Percentiles rank a stretch among this genome's conserved stretches.
Conservation (phyloP, 2,329 filamentous ascomycete species). For the Septoria petroselini region DNA sequence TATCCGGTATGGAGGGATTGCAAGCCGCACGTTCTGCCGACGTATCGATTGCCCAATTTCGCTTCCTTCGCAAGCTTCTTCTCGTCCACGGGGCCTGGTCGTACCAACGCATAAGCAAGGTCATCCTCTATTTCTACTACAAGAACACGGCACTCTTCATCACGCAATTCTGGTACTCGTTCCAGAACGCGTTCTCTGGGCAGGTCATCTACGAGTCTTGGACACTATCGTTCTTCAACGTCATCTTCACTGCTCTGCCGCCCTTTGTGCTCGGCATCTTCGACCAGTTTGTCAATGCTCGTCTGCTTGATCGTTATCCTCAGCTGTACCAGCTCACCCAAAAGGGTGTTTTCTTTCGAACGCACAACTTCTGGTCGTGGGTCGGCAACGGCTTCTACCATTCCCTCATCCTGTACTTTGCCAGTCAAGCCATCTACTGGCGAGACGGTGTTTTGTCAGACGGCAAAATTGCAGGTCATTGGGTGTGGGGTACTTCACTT, state of each 20-base stretch:
- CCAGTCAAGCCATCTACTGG: constrained; percentile 75
- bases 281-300: constrained; percentile 94
- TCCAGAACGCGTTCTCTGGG: constrained; percentile 97
- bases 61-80: constrained; percentile 87
- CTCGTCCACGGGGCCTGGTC: constrained; percentile 97
- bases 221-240: constrained; percentile 99
- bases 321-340: constrained; percentile 93
- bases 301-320: constrained; percentile 89
- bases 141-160: constrained; percentile 99
- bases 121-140: constrained; percentile 98
- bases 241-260: constrained; percentile 92
- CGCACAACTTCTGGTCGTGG: constrained; percentile 91
- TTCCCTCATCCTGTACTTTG: constrained; percentile 87
- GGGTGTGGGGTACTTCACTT: constrained; percentile 95
- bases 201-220: constrained; percentile 99
- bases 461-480: constrained; percentile 83
- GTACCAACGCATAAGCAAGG: constrained; percentile 94
- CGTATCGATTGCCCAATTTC: constrained; percentile 93
- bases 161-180: constrained; percentile 95
- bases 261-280: constrained; percentile 94
- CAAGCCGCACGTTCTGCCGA: constrained; percentile 95
- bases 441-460: constrained; percentile 74
- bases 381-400: constrained; percentile 93
- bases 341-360: constrained; percentile 87
- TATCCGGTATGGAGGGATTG: constrained; percentile 93